Base-by-base conservation (phyloP, 495 filamentous ascomycete genomes). In the Evansstolkia leycettana region DNA sequence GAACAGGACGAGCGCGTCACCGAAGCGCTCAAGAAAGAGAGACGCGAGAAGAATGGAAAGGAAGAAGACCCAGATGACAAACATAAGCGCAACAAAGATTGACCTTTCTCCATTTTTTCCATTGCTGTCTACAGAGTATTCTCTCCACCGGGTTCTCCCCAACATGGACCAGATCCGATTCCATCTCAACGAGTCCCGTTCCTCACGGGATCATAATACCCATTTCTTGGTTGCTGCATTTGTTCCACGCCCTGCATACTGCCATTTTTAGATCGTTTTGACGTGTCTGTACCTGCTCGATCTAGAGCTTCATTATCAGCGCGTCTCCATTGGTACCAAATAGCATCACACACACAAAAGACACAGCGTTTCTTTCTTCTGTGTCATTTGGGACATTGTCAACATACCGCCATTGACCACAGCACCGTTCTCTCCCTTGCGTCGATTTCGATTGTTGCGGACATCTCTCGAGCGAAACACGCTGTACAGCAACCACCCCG, bases 1-100 rank as follows among this genome's bases (percentile, higher is more conserved):
- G 78, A 86, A 29, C 73, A 75, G n/a, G 75, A 78, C 27, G 74
- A 84, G 47, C 70, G 65, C 19, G 84, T 92, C 2, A 78, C 70
- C 34, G 67, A 82, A 37, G 75, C 77, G 6, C 54, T 92, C 46
- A 78, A 72, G 45, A 67, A 81, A 36, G 73, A 83, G 27, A 47
- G 70, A 45, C 60, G 43, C 57, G 35, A 74, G 38, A 70, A 72
- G 39, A 59, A 69, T 12, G 57, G 52, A 17, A 65, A 67, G 7
- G 57, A 64, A 34, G 58, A 69, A 5, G 46, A 57, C 27, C 55
- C 65, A 31, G 52, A 67, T 6, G 55, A 67, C 13, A 62, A 68
- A 31, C 46, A 55, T 50, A 64, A n/a, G 57, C 63, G 5, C 55
- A 60, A 19, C 13, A 53, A 57, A 5, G 45, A 62, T 23, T 45